Base-by-base conservation (phyloP, 768 basidiomycete species). In the Russula virescens region DNA sequence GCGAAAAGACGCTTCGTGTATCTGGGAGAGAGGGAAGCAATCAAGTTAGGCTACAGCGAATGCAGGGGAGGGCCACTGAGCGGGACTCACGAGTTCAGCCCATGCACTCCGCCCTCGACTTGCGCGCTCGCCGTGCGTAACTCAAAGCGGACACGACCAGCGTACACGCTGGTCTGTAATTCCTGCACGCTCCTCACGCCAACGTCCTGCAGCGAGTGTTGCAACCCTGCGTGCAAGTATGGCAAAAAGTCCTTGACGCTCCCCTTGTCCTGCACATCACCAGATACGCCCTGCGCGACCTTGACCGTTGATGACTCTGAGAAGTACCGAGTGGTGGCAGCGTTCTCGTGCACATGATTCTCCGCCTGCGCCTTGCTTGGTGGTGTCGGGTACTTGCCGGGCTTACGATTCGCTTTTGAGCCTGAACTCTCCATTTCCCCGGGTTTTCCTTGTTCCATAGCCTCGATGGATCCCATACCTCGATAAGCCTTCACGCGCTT, bases 401-500 rank as follows among this genome's bases (percentile, higher is more conserved):
- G 34, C 31, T 62, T 40, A 40, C 69, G 16, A 60, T 61, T 21
- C 40, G 21, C 63, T 35, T 71, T 71, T 52, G 57, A 64, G 58
- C 71, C 72, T 0, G 73, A 68, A 63, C 75, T 71, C 19, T 71
- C 42, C 26, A 28, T 5, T 9, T 9, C 10, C 2, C 55, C 71
- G 2, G 81, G 72, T 65, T 84, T 86, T 42, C 87, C 86, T 68
- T 89, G 85, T 59, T 91, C 89, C 91, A 94, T 95, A 3, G 93
- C 91, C 75, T 95, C 92, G 70, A 79, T 66, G 40, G 69, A 43
- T 21, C 97, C 96, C 97, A 99, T 99, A 5, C 97, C 97, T 60
- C 97, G 88, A 77, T 98, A 99, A 38, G 95, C 87, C 82, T 99
- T 99, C 73, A 98, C 94, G 52, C 97, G 88, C 80, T 97, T 97